Base-by-base conservation (phyloP, 2,329 filamentous ascomycete species). In the Bipolaris victoriae region DNA sequence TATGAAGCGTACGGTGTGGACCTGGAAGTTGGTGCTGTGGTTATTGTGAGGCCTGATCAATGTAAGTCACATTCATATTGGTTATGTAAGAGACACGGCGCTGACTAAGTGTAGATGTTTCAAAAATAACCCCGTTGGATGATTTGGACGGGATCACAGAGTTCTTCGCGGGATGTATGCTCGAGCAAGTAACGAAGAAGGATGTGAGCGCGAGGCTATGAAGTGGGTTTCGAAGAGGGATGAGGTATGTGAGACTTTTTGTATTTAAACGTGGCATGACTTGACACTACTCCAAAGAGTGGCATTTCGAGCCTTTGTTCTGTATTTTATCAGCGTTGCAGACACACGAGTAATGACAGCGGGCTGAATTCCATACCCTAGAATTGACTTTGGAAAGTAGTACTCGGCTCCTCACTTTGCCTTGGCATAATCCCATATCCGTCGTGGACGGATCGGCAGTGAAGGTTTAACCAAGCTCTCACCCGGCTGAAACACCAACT, bases 21-120 rank as follows among this genome's bases (percentile, higher is more conserved):
- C 52, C 22, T 51, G 0, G 45, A 39, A 1, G 47, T 61, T 0
- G 73, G 73, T 6, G 74, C 72, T 0, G 60, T 86, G 4, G 78
- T 84, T 0, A 75, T 88, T 57, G 80, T 88, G 7, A 78, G 86
- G 13, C 86, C 86, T 1, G 86, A 88, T 76, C 85, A 88, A 57
- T 59, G 57, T 52, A 48, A 54, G 60, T 53, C n/a, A 1, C 5
- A 15, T 53, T 31, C 3, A 6, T 37, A 1, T 15, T 24, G 7
- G 9, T 29, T n/a, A 1, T 3, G 29, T 13, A 22, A n/a, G 5
- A 24, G 22, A 7, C 11, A 18, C 3, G 1, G 5, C 40, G 45
- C 62, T 71, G 29, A 67, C n/a, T 5, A 20, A 0, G 5, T 39
- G 15, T 22, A 73, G 70, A 73, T 63, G 62, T 73, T n/a, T 66